Evolutionary conservation across 2,329 filamentous ascomycete genomes (phyloP), one percentile per base, ranked within the genome.

Genomic region (Huntiella omanensis): DNA sequence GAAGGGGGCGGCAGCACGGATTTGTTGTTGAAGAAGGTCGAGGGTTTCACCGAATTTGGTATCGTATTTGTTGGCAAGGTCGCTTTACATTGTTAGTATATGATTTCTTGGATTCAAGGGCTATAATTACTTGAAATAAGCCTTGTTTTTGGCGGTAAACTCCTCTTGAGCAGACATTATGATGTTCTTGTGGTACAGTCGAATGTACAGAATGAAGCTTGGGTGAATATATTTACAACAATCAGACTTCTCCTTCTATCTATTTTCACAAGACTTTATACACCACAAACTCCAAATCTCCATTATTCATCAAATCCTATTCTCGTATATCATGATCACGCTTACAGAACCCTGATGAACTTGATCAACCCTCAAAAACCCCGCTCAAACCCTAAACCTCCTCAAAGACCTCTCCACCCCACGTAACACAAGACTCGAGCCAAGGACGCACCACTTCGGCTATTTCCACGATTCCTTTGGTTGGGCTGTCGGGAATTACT

Each of bases 1-100:
- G 64, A 80, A 82, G 45, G 69, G 64, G 4, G 71, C 64, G 32
- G 68, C 66, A 3, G 59, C 59, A 8, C 22, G 3, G 8, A 28
- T 28, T 28, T 28, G 22, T 28, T 28, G 6, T 28, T 28, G 22
- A 28, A 28, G 22, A 8, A 6, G 64, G 33, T 62, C 59, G 40
- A 73, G 64, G 10, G 69, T 65, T 54, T 70, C 69, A 43, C 65
- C 64, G 52, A 48, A 48, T 3, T 38, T 40, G 11, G 16, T 16
- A 12, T 48, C 46, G 42, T 48, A 48, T 16, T 45, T 19, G 6
- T 15, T 32, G 12, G 46, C 46, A 16, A 48, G 36, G 16, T 40
- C 35, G 33, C 46, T 48, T 33, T 19, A 5, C 28, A 4, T 36
- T 33, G 41, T 43, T 33, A 40, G 15, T 40, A 3, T 40, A 3